Evolutionary conservation across 1,284 basidiomycete genomes (phyloP).

Genomic region (Moniliophthora roreri): DNA sequence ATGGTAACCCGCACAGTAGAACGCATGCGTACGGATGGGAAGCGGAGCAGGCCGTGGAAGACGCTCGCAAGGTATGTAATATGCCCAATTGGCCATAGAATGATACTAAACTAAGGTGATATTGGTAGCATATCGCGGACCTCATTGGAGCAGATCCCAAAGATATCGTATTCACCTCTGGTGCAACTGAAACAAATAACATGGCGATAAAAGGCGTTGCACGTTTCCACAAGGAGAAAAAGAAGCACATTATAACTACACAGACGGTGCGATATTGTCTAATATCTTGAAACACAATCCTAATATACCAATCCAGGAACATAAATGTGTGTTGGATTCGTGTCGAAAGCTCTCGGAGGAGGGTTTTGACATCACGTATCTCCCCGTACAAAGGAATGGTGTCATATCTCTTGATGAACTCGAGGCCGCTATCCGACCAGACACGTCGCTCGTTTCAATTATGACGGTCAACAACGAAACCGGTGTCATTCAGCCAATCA

Average conservation of each 20-base stretch:
- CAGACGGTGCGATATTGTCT: constrained; percentile 67
- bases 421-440: constrained; percentile 82
- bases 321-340: constrained; percentile 99
- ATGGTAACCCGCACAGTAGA: constrained; percentile 96
- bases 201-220: constrained; percentile 98
- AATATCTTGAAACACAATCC: constrained; percentile 4
- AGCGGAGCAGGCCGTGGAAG: constrained; percentile 92
- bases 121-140: constrained; percentile 76
- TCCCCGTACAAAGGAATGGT: constrained; percentile 90
- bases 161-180: constrained; percentile 97
- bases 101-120: background rate
- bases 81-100: background rate
- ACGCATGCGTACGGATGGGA: constrained; percentile 99
- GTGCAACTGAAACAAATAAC: constrained; percentile 98
- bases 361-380: constrained; percentile 97
- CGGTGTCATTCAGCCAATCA: constrained; percentile 96
- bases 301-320: constrained; percentile 65
- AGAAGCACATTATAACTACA: constrained; percentile 88
- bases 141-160: constrained; percentile 94
- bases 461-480: constrained; percentile 99
- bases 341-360: constrained; percentile 95
- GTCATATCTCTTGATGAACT: constrained; percentile 78
- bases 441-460: constrained; percentile 89
- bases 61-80: constrained; percentile 73
- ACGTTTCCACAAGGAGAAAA: constrained; percentile 90